Conservation (phyloP, 148 eudicot genomes). For the Camellia japonica region DNA sequence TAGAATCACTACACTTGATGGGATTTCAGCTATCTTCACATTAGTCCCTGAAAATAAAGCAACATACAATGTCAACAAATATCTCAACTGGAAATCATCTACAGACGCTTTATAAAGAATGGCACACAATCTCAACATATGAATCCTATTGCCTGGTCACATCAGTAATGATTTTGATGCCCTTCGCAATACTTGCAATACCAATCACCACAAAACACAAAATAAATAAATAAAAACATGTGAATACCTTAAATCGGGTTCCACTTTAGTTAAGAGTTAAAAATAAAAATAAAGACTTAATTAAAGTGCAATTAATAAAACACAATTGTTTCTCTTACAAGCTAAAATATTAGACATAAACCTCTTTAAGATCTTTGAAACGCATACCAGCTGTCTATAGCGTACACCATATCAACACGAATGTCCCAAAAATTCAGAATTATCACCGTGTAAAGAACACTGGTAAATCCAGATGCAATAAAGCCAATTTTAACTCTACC, state of each 20-base stretch:
- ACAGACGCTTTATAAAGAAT: not conserved
- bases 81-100: not conserved
- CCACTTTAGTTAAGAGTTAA: not conserved
- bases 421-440: not conserved
- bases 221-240: no score
- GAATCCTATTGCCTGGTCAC: not conserved
- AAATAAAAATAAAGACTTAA: not conserved
- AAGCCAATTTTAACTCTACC: not conserved
- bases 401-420: not conserved
- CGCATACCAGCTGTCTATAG: not conserved
- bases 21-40: conserved; percentile 79
- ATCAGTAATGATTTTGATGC: not conserved
- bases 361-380: not conserved
- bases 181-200: not conserved
- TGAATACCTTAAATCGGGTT: not conserved
- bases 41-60: conserved; percentile 64
- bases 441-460: not conserved
- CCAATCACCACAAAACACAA: not conserved
- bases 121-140: not conserved
- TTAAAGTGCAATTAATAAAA: not conserved
- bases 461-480: not conserved
- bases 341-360: not conserved
- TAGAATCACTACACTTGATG: conserved; percentile 76
- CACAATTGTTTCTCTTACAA: not conserved
- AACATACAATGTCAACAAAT: not conserved